These are phyloP conservation scores for Neofusicoccum parvum DNA, from an alignment of 2,329 filamentous ascomycete genomes.

Conservation along the genomic window DNA sequence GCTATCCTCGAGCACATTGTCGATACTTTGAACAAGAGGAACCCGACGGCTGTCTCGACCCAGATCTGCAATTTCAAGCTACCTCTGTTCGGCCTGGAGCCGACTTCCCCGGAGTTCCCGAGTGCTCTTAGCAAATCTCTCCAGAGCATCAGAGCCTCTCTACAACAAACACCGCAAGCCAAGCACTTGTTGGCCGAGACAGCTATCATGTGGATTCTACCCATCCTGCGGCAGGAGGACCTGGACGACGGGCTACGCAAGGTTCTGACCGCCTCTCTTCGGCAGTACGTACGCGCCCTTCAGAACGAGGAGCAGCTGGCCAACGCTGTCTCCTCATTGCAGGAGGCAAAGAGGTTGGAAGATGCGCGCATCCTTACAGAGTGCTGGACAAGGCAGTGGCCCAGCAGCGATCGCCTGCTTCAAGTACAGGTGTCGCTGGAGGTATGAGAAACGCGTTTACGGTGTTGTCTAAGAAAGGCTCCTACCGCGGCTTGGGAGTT, in stretches of 20 bases:
- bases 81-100: slow-evolving; percentile 67
- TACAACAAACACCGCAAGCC: slow-evolving; percentile 39
- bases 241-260: slow-evolving; percentile 57
- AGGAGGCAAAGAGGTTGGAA: slow-evolving; percentile 21
- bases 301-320: slow-evolving; percentile 18
- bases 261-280: slow-evolving; percentile 51
- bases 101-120: slow-evolving; percentile 71
- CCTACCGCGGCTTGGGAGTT: neutral
- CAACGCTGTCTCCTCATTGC: neutral
- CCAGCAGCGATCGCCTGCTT: slow-evolving; percentile 14
- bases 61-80: slow-evolving; percentile 72
- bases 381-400: slow-evolving; percentile 25
- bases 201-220: slow-evolving; percentile 53
- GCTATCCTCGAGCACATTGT: slow-evolving; percentile 76
- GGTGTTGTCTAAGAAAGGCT: neutral
- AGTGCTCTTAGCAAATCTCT: slow-evolving; percentile 68
- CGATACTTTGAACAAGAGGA: slow-evolving; percentile 61
- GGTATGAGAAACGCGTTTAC: neutral
- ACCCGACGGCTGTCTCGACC: slow-evolving; percentile 57
- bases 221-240: slow-evolving; percentile 46
- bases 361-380: slow-evolving; percentile 33
- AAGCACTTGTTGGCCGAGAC: slow-evolving; percentile 46
- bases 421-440: slow-evolving; percentile 4
- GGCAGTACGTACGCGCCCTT: slow-evolving; percentile 34
- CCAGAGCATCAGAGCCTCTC: slow-evolving; percentile 59